Evolutionary conservation across 2,329 filamentous ascomycete genomes (phyloP).

Genomic region (Rutstroemia sydowiana): DNA sequence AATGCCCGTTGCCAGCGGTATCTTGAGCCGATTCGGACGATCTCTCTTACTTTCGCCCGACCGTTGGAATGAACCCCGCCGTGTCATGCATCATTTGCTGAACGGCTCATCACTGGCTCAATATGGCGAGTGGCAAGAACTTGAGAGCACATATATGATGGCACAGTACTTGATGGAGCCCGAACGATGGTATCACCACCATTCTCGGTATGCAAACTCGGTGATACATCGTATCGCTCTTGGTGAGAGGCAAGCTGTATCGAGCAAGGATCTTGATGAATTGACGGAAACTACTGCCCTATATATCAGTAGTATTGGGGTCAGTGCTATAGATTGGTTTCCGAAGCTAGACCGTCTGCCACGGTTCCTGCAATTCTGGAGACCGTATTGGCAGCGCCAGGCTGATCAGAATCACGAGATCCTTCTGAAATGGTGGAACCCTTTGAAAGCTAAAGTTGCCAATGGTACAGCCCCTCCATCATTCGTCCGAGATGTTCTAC

Average conservation of each 20-base stretch:
- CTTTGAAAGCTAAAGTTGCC: not conserved
- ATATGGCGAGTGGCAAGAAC: not conserved
- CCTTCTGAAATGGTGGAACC: not conserved
- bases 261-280: not conserved
- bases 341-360: not conserved
- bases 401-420: not conserved
- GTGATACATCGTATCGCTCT: not conserved
- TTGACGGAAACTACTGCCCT: too few species aligned
- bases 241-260: not conserved
- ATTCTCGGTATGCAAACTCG: not conserved
- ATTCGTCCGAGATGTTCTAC: constrained; percentile 28
- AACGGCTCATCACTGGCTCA: not conserved
- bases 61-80: not conserved
- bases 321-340: not conserved
- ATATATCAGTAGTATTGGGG: not conserved
- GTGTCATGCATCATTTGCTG: not conserved
- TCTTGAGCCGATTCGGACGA: constrained; percentile 30
- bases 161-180: not conserved
- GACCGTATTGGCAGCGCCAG: not conserved
- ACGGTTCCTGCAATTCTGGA: not conserved
- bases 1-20: constrained; percentile 30
- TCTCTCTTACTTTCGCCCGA: not conserved
- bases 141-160: not conserved
- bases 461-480: constrained; percentile 14
- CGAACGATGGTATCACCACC: not conserved